Evolutionary conservation across 257 asterid species (phyloP).

Genomic region (Coffea eugenioides): DNA sequence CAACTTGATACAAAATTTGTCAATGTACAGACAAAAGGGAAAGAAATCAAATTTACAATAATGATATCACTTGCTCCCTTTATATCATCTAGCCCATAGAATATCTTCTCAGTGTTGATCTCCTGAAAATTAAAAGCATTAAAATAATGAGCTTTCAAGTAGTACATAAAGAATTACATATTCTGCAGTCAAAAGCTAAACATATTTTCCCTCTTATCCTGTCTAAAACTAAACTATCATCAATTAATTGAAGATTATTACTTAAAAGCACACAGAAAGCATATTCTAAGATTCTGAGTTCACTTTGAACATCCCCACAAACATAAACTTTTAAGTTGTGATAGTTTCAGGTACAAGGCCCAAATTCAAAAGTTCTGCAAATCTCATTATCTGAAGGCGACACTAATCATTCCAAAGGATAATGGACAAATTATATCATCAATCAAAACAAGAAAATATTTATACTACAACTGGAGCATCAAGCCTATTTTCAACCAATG

Average conservation of each 20-base stretch:
- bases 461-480: background rate
- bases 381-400: background rate
- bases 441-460: background rate
- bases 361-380: background rate
- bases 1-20: conserved; percentile 11
- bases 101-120: conserved; percentile 69
- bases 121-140: conserved; percentile 54
- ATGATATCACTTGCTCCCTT: conserved; percentile 79
- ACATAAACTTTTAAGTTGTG: background rate
- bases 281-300: background rate
- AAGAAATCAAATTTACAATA: conserved; percentile 50
- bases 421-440: background rate
- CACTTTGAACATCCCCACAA: background rate
- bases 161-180: background rate
- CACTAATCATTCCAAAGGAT: background rate
- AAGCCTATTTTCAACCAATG: background rate
- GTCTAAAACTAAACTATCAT: background rate
- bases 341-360: background rate
- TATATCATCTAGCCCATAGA: conserved; percentile 91
- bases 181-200: background rate
- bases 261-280: background rate
- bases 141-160: conserved; percentile 21
- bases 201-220: background rate
- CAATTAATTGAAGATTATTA: background rate
- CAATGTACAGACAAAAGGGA: conserved; percentile 18